Evolutionary conservation across 805 yeast genomes (phyloP).

Genomic region (Ogataea nitratoaversa): DNA sequence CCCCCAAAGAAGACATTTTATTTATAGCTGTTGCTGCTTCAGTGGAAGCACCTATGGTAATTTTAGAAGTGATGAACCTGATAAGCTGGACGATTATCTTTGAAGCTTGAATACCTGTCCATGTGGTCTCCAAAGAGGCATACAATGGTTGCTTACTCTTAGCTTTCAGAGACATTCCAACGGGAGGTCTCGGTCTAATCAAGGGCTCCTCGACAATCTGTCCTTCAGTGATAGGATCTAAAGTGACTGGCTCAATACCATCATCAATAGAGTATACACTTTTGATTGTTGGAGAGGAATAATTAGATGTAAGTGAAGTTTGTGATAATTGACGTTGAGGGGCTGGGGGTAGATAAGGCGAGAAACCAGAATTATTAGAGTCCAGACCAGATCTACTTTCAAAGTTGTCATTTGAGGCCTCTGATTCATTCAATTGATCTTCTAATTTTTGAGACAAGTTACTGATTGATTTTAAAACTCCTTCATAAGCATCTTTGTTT

Average conservation of each 20-base stretch:
- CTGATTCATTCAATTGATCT: constrained; percentile 6
- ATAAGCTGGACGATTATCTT: constrained; percentile 36
- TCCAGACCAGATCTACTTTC: background rate
- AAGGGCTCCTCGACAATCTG: constrained; percentile 33
- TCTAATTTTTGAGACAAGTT: constrained; percentile 25
- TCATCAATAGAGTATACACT: constrained; percentile 14
- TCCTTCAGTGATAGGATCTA: constrained; percentile 12
- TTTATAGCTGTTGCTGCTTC: constrained; percentile 33
- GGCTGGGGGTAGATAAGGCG: constrained; percentile 3
- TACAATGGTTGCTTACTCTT: constrained; percentile 49
- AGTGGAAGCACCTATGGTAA: constrained; percentile 31
- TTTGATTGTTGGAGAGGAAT: constrained; percentile 9
- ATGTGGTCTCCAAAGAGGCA: constrained; percentile 44
- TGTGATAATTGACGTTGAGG: constrained; percentile 7
- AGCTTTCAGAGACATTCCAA: constrained; percentile 59
- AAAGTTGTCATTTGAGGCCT: background rate
- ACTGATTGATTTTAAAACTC: constrained; percentile 33
- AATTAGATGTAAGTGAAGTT: constrained; percentile 3
- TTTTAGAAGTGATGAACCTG: constrained; percentile 20
- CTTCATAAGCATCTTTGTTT: constrained; percentile 35
- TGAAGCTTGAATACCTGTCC: constrained; percentile 56
- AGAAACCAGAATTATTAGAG: background rate
- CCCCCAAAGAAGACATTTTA: constrained; percentile 37
- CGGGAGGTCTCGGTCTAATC: constrained; percentile 46
- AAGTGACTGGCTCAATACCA: constrained; percentile 4